These are phyloP conservation scores for Hydnomerulius pinastri DNA, from an alignment of 768 basidiomycete species.

Conservation along the genomic window DNA sequence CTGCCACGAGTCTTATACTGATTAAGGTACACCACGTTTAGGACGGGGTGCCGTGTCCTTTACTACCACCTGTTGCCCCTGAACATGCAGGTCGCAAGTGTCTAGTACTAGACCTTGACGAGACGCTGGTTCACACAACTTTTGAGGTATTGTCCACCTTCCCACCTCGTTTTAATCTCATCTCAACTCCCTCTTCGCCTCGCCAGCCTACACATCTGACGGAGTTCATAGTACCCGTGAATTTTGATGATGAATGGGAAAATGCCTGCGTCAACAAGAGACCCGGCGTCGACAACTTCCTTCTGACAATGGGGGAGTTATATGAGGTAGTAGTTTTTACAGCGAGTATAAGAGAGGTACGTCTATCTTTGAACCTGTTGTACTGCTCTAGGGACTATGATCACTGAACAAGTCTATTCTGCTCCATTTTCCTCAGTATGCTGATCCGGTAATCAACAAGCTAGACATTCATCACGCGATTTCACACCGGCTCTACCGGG, in stretches of 20 bases:
- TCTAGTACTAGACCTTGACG: constrained; percentile 89
- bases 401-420: constrained; percentile 11
- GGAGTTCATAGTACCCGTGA: constrained; percentile 94
- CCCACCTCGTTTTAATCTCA: background rate
- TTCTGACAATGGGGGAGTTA: constrained; percentile 93
- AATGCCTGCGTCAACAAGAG: constrained; percentile 96
- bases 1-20: background rate
- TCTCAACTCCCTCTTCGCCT: background rate
- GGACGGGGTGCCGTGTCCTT: constrained; percentile 80
- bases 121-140: constrained; percentile 90
- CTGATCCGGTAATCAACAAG: constrained; percentile 93
- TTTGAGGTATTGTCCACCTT: constrained; percentile 67
- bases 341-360: constrained; percentile 88
- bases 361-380: constrained; percentile 23
- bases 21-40: constrained; percentile 26
- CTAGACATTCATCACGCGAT: constrained; percentile 87
- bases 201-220: constrained; percentile 78
- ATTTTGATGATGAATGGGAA: constrained; percentile 93
- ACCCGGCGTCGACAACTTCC: constrained; percentile 91
- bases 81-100: constrained; percentile 84
- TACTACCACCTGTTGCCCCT: constrained; percentile 74
- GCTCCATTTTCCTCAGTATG: constrained; percentile 59
- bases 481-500: constrained; percentile 86
- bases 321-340: constrained; percentile 96
- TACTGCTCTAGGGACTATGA: background rate